phyloP scores from a whole-genome alignment of 2,329 filamentous ascomycete genomes.

The Dryadomyces quercivorus region DNA sequence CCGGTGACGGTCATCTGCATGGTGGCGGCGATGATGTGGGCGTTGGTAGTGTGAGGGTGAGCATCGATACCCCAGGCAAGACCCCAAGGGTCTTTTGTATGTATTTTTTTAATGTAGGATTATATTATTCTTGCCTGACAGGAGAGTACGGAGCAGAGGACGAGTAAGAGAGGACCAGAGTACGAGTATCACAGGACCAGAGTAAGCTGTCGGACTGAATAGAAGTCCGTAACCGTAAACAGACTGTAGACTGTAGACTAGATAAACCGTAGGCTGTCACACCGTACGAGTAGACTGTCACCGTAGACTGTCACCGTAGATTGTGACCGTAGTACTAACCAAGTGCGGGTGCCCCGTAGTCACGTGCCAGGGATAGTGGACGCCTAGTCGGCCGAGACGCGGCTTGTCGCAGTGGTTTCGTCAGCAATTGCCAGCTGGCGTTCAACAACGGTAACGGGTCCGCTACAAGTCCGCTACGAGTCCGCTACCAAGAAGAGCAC shows the following conservation, averaged over 20 bases:
- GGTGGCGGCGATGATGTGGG: constrained; percentile 14
- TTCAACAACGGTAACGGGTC: no score
- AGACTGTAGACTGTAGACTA: no score
- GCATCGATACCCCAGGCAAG: no score
- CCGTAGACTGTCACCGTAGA: no score
- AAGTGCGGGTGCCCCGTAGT: not conserved
- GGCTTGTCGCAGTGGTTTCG: not conserved
- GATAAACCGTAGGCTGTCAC: no score
- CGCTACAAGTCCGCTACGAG: no score
- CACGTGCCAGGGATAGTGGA: not conserved
- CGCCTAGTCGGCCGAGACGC: not conserved
- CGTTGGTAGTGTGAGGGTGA: not conserved
- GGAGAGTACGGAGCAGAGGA: not conserved
- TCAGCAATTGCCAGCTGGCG: not conserved
- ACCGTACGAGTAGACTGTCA: no score
- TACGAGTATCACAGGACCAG: not conserved
- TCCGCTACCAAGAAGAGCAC: not conserved
- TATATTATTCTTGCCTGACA: no score
- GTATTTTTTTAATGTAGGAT: no score
- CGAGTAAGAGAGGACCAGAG: not conserved
- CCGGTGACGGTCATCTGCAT: constrained; percentile 14
- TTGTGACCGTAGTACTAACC: constrained; percentile 22
- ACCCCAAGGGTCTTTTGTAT: no score
- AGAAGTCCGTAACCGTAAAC: no score
- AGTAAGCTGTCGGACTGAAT: no score